Evolutionary conservation across 768 basidiomycete species (phyloP).

Genomic region (Serendipita vermifera): DNA sequence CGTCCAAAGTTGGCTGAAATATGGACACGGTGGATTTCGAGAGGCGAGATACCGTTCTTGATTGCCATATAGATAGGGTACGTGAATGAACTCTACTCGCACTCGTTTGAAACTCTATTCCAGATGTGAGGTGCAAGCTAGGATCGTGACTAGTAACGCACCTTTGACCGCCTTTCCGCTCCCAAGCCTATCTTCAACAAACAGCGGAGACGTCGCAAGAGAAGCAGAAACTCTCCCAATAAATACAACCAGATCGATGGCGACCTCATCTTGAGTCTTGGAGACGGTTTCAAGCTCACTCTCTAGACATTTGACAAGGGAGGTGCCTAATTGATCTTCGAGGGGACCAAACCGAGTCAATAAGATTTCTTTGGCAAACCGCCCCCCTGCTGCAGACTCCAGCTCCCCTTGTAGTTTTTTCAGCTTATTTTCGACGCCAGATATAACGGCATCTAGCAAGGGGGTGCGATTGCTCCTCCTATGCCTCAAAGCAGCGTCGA

Average conservation of each 20-base stretch:
- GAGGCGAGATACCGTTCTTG: constrained; percentile 24
- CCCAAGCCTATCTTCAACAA: constrained; percentile 3
- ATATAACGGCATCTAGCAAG: constrained; percentile 44
- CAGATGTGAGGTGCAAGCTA: no score
- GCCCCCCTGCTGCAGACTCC: constrained; percentile 31
- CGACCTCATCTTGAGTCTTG: constrained; percentile 18
- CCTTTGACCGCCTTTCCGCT: neutral
- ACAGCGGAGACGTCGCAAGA: constrained; percentile 12
- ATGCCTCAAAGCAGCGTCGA: constrained; percentile 44
- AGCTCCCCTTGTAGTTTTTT: constrained; percentile 48
- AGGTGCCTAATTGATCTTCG: constrained; percentile 33
- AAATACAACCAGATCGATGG: constrained; percentile 31
- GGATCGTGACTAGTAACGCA: neutral
- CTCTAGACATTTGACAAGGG: constrained; percentile 36
- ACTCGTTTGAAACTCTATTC: constrained; percentile 42
- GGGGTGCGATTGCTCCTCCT: constrained; percentile 56
- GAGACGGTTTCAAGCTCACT: constrained; percentile 31
- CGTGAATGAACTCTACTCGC: constrained; percentile 31
- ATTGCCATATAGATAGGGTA: constrained; percentile 43
- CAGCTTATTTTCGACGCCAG: constrained; percentile 47
- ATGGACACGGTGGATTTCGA: neutral
- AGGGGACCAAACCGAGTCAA: constrained; percentile 26
- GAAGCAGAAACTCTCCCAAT: constrained; percentile 39
- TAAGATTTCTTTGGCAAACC: neutral
- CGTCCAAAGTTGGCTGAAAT: neutral